Evolutionary conservation across 2,329 filamentous ascomycete species (phyloP), one percentile per base, ranked within the genome.

Genomic region (Bretziella fagacearum): DNA sequence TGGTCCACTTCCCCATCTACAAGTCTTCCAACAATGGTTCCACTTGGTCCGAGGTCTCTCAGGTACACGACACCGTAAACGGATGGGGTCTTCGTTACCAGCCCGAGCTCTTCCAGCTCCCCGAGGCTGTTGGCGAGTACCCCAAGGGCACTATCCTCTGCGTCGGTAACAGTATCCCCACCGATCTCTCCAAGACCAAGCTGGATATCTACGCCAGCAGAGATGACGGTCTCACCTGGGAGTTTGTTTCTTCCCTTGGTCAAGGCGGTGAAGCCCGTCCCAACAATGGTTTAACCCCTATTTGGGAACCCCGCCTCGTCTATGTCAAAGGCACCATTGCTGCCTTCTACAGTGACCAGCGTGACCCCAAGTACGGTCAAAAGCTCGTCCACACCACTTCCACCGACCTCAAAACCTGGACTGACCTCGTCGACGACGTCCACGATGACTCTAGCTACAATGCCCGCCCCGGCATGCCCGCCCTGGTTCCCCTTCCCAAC

Each of bases 291-390:
- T 58, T 75, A 30, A 79, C 76, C 0, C 77, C 79, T 0, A 74
- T 84, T 17, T 84, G 80, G 80, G 81, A 84, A 58, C 80, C 80
- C 0, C 82, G 79, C 58, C 60, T 84, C 35, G 56, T 74, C 57
- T 63, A 69, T 37, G 68, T 77, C 57, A 61, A 79, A 48, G 66
- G 71, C 46, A 64, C 72, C 44, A 61, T 84, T 15, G 68, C 83
- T 29, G 64, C 70, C 54, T 84, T 81, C 65, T 84, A 83, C 63
- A 77, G 78, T 1, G 80, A 84, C 58, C 80, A 84, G 57, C 70
- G 79, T 29, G 77, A 77, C 52, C 68, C 75, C 52, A 63, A 63
- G 1, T 65, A 83, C 55, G 79, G 79, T 15, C 79, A 84, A 60
- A 81, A 82, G 56, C 66, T 84, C 32, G 68, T 74, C 2, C 78